phyloP scores from a whole-genome alignment of 306 rosid species.

The Cyclanthera cordifolia region DNA sequence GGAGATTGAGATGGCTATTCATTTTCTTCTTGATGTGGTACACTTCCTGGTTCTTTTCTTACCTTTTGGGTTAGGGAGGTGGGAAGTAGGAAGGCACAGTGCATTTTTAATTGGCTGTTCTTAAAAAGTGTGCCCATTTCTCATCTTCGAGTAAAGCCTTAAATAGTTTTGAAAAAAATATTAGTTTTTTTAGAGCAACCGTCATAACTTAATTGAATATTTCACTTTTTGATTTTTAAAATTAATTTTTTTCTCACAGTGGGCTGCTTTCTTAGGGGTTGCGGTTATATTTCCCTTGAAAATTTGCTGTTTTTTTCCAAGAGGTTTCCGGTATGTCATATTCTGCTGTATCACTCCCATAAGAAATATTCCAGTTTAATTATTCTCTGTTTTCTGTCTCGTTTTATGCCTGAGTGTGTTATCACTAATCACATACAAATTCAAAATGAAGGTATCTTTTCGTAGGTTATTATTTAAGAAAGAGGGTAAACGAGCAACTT shows the following conservation, averaged over 20 bases:
- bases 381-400: slow-evolving; percentile 6
- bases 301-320: slow-evolving; percentile 71
- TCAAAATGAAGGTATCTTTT: slow-evolving; percentile 88
- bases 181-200: not conserved
- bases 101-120: not conserved
- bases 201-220: slow-evolving; percentile 1
- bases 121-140: not conserved
- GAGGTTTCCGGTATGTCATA: slow-evolving; percentile 64
- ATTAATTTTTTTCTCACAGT: slow-evolving; percentile 29
- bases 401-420: slow-evolving; percentile 22
- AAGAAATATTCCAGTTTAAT: slow-evolving; percentile 5
- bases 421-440: slow-evolving; percentile 52
- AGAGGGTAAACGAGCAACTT: slow-evolving; percentile 72
- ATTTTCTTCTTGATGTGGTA: not conserved
- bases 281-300: slow-evolving; percentile 83
- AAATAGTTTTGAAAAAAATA: not conserved
- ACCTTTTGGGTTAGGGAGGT: not conserved
- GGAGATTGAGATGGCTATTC: not conserved
- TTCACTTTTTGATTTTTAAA: slow-evolving; percentile 17
- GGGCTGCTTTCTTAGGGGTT: slow-evolving; percentile 64
- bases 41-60: not conserved
- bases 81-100: not conserved
- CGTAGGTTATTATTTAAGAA: slow-evolving; percentile 71
- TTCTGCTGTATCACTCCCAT: slow-evolving; percentile 9
- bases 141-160: not conserved